phyloP scores from a whole-genome alignment of 78 protist genomes.

The Dictyostelium intermedium region DNA sequence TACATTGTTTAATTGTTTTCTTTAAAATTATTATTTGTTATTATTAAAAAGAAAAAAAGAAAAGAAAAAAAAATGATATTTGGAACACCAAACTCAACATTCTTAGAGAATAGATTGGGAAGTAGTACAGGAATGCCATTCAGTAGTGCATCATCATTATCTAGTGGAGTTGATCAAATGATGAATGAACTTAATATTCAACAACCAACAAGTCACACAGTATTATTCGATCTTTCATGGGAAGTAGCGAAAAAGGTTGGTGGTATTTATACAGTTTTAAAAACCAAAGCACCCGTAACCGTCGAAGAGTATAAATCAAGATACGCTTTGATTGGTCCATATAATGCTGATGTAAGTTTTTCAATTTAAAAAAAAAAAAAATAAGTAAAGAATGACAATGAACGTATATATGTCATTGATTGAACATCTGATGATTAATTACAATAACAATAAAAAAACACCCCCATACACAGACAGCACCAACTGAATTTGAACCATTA shows the following conservation, averaged over 20 bases:
- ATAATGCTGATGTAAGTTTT: slow-evolving; percentile 34
- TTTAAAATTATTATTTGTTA: too few relatives aligned
- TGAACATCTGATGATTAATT: too few relatives aligned
- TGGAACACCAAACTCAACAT: slow-evolving; percentile 71
- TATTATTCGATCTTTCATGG: slow-evolving; percentile 65
- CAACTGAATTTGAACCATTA: slow-evolving; percentile 84
- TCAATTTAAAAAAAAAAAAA: too few relatives aligned
- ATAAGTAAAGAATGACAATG: too few relatives aligned
- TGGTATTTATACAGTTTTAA: slow-evolving; percentile 94
- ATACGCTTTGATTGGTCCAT: slow-evolving; percentile 88
- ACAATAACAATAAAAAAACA: too few relatives aligned
- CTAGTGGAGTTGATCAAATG: not conserved
- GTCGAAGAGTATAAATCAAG: slow-evolving; percentile 65
- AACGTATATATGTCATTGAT: too few relatives aligned
- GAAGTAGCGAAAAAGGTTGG: slow-evolving; percentile 85
- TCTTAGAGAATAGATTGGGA: slow-evolving; percentile 20
- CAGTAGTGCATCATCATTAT: not conserved
- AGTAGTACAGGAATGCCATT: not conserved
- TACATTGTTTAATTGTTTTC: too few relatives aligned
- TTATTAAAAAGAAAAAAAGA: not conserved
- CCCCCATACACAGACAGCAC: too few relatives aligned
- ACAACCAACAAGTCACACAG: not conserved
- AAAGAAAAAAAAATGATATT: slow-evolving; percentile 26
- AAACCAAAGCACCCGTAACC: slow-evolving; percentile 86
- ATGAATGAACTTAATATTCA: not conserved